Conservation (phyloP, 2,329 filamentous ascomycete species). For the Pezicula rhizophila region DNA sequence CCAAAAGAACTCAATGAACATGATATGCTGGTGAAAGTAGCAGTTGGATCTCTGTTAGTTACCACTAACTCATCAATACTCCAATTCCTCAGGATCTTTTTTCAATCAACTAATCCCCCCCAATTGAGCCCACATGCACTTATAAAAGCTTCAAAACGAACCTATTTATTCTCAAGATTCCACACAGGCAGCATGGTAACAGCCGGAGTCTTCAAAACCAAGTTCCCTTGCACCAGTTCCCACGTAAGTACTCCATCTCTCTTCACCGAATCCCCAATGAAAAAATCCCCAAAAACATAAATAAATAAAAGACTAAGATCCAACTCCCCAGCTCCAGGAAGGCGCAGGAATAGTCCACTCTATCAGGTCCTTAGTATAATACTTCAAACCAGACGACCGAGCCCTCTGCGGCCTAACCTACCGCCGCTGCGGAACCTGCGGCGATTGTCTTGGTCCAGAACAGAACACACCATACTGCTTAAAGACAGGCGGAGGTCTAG, state of each 20-base stretch:
- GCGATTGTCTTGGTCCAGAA: slow-evolving; percentile 44
- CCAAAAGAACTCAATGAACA: slow-evolving; percentile 37
- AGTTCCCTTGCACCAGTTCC: slow-evolving; percentile 46
- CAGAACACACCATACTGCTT: slow-evolving; percentile 47
- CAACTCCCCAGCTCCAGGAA: too few species aligned
- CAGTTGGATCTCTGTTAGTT: slow-evolving; percentile 44
- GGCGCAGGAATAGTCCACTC: slow-evolving; percentile 24
- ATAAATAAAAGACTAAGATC: too few species aligned
- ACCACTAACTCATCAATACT: too few species aligned
- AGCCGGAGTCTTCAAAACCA: slow-evolving; percentile 40
- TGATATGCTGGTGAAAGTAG: slow-evolving; percentile 55
- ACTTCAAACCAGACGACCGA: slow-evolving; percentile 28
- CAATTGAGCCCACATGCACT: too few species aligned
- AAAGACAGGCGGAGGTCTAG: slow-evolving; percentile 37
- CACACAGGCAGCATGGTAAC: slow-evolving; percentile 56
- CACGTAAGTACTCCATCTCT: slow-evolving; percentile 15
- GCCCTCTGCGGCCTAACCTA: slow-evolving; percentile 50
- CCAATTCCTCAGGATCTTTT: too few species aligned
- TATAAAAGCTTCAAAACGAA: too few species aligned
- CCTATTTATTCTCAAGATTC: slow-evolving; percentile 28
- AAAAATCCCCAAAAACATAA: too few species aligned
- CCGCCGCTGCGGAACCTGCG: slow-evolving; percentile 46
- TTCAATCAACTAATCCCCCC: too few species aligned
- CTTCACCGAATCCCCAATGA: too few species aligned
- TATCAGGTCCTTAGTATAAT: slow-evolving; percentile 24